Evolutionary conservation across 1,139 yeast species (phyloP).

Genomic region (Lodderomyces margitis): DNA sequence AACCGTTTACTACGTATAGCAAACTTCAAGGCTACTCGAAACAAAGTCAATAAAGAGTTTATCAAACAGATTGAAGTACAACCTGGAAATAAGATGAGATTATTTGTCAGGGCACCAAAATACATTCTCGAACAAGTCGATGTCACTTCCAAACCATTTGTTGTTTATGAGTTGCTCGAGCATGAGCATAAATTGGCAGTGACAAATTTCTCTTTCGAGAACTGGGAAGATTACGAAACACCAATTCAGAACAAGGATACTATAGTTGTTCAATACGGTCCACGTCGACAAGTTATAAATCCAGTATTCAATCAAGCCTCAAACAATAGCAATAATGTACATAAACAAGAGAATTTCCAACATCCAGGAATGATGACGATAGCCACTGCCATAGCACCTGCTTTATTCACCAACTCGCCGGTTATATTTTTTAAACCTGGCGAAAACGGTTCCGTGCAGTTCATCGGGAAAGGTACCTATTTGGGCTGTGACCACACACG

Average conservation of each 20-base stretch:
- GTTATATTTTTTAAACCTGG: constrained; percentile 62
- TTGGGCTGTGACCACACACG: constrained; percentile 83
- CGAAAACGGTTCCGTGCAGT: constrained; percentile 49
- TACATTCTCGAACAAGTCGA: constrained; percentile 43
- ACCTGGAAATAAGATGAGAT: constrained; percentile 64
- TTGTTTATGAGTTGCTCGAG: constrained; percentile 69
- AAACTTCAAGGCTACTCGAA: constrained; percentile 76
- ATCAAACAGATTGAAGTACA: constrained; percentile 55
- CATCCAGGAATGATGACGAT: constrained; percentile 72
- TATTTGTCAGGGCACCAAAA: constrained; percentile 64
- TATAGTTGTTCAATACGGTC: constrained; percentile 87
- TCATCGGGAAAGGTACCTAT: constrained; percentile 89
- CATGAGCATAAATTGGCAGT: constrained; percentile 88
- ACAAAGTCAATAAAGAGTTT: constrained; percentile 64
- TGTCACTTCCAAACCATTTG: constrained; percentile 48
- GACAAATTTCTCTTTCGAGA: constrained; percentile 74
- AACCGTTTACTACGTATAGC: constrained; percentile 67
- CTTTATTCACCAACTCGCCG: constrained; percentile 78
- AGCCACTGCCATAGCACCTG: constrained; percentile 92
- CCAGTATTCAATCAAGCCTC: constrained; percentile 84
- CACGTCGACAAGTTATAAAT: constrained; percentile 79
- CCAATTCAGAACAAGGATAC: constrained; percentile 82
- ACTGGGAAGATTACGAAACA: constrained; percentile 85
- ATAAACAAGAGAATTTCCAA: constrained; percentile 79
- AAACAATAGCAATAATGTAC: constrained; percentile 78